Base-by-base conservation (phyloP, 2,329 filamentous ascomycete species). In the Phaeomoniella chlamydospora region DNA sequence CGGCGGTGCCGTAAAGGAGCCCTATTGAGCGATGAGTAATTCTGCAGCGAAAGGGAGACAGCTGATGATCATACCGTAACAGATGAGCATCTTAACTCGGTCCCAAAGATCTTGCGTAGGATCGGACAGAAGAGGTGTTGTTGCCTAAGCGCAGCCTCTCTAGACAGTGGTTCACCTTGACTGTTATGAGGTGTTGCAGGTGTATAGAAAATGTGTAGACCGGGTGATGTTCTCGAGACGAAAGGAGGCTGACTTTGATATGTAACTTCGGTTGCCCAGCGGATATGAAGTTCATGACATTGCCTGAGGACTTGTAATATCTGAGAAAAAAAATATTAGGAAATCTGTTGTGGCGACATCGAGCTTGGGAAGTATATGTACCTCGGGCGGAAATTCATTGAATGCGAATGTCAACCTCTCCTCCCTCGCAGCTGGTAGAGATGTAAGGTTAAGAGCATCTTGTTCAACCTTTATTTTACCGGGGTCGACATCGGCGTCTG, bases 121-220 rank as follows among this genome's bases (percentile, higher is more conserved):
- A 74, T 51, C 4, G 62, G 52, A 51, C 78, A 86, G 29, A 85
- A 43, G 22, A 26, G 22, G 6, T 26, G 9, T n/a, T n/a, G 22
- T n/a, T 26, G 22, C n/a, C 22, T 6, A 9, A 26, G 9, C n/a
- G 22, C 22, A n/a, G 6, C 22, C 9, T 26, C 22, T 26, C 22
- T 6, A 6, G 22, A 9, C 22, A 26, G n/a, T 9, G 22, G 22
- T 9, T 9, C 9, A 26, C 22, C 22, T 26, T 26, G 22, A n/a
- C n/a, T n/a, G 6, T n/a, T 26, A 26, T 26, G 22, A 6, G 22
- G 22, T n/a, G n/a, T 17, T 9, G 9, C 32, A 11, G 80, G 80
- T 0, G 79, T 81, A 52, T 78, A 86, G 48, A 81, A 81, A 16
- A 86, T 64, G 61, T 94, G 86, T 15, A 96, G 61, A 2, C 88